A percentile compares a stretch with the other conserved stretches of the same genome.
phyloP scores from a whole-genome alignment of 192 early-diverging fungal species.

The Dimargaris xerosporica region DNA sequence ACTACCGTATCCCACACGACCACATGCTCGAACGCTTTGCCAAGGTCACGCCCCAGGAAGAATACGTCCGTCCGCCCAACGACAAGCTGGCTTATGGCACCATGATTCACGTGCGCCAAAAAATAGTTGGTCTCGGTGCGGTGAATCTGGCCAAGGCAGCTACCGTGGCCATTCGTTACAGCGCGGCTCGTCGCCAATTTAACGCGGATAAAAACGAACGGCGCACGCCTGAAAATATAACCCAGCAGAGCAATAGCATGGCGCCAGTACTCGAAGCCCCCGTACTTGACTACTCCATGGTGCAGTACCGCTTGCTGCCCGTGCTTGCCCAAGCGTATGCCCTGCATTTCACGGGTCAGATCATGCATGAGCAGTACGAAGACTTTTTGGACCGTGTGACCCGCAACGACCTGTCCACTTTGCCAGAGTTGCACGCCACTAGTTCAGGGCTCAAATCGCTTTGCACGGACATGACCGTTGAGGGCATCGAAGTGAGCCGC shows the following conservation, averaged over 20 bases:
- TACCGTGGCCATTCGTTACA: constrained; percentile 56
- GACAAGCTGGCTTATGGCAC: constrained; percentile 70
- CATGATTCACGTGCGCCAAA: constrained; percentile 69
- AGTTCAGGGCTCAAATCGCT: constrained; percentile 57
- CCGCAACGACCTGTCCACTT: constrained; percentile 40
- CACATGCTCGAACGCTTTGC: constrained; percentile 66
- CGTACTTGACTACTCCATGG: constrained; percentile 65
- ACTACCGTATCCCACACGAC: constrained; percentile 59
- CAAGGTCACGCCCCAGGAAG: constrained; percentile 47
- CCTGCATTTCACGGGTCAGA: constrained; percentile 49
- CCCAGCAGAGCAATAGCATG: constrained; percentile 11
- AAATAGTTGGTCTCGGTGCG: constrained; percentile 47
- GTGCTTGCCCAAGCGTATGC: constrained; percentile 59
- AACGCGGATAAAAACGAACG: constrained; percentile 30
- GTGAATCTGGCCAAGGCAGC: constrained; percentile 45
- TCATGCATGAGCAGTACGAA: constrained; percentile 43
- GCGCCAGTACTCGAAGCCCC: constrained; percentile 37
- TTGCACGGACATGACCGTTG: constrained; percentile 49
- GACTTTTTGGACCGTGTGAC: constrained; percentile 38
- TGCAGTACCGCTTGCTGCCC: constrained; percentile 56
- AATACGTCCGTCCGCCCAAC: constrained; percentile 56
- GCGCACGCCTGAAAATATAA: constrained; percentile 10
- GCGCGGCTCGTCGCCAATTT: constrained; percentile 57
- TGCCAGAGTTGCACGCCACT: constrained; percentile 61
- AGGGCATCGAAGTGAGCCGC: constrained; percentile 55